Evolutionary conservation across 805 yeast genomes (phyloP).

Genomic region (Kluyveromyces starmeri): DNA sequence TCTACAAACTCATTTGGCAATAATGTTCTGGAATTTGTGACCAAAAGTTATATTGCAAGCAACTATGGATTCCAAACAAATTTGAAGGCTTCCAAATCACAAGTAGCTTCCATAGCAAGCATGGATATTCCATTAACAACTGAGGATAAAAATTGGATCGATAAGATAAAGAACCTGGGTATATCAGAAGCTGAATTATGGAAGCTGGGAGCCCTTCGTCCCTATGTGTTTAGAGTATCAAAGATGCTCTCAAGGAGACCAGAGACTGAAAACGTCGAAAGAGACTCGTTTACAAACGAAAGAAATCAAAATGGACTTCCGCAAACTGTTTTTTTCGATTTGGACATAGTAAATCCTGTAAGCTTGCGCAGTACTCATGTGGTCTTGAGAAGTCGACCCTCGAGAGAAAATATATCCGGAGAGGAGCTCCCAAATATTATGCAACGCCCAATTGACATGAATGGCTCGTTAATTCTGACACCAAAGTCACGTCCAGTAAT

Average conservation of each 20-base stretch:
- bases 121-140: constrained; percentile 46
- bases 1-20: constrained; percentile 40
- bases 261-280: constrained; percentile 4
- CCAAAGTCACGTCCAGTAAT: constrained; percentile 34
- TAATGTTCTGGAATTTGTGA: constrained; percentile 20
- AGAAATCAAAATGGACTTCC: constrained; percentile 32
- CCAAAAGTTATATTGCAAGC: constrained; percentile 20
- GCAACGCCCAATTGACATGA: constrained; percentile 15
- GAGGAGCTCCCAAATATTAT: constrained; percentile 1
- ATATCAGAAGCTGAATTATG: constrained; percentile 64
- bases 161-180: constrained; percentile 64
- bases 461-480: constrained; percentile 31
- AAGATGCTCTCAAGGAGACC: constrained; percentile 31
- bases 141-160: constrained; percentile 68
- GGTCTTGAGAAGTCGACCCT: constrained; percentile 3
- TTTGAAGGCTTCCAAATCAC: constrained; percentile 13
- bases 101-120: constrained; percentile 33
- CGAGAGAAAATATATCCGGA: not conserved
- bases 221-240: constrained; percentile 55
- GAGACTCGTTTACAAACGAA: constrained; percentile 1
- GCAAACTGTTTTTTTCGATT: constrained; percentile 44
- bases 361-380: constrained; percentile 6
- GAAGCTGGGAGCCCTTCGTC: constrained; percentile 68
- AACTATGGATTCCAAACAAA: constrained; percentile 21
- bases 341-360: constrained; percentile 14